Conservation (phyloP, 306 rosid genomes). For the Lathyrus tuberosus region DNA sequence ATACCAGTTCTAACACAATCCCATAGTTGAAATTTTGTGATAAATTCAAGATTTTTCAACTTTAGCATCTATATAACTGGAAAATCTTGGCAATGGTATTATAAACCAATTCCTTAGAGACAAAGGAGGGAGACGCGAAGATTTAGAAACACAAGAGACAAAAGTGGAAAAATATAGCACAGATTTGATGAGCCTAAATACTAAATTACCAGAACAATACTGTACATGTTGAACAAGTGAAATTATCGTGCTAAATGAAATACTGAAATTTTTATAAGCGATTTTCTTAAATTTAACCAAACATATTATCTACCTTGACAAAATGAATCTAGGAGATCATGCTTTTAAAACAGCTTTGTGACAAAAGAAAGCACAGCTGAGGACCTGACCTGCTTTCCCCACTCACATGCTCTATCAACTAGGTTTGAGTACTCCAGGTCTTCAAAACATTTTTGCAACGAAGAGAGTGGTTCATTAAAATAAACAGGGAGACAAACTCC, state of each 20-base stretch:
- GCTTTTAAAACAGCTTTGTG: conserved; percentile 55
- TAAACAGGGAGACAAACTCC: conserved; percentile 99
- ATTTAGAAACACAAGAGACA: conserved; percentile 2
- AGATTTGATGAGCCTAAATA: background rate
- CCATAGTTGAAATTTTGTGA: background rate
- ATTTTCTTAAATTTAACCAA: conserved; percentile 35
- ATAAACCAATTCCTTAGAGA: background rate
- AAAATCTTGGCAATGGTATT: conserved; percentile 3
- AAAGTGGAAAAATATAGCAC: conserved; percentile 15
- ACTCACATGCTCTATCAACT: conserved; percentile 89
- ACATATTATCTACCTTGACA: conserved; percentile 48
- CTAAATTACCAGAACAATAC: background rate
- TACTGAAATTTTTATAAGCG: conserved; percentile 22
- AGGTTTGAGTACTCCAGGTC: conserved; percentile 93
- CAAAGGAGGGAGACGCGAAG: background rate
- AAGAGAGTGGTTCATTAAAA: conserved; percentile 97
- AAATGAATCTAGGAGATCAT: conserved; percentile 48
- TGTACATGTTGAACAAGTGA: conserved; percentile 2
- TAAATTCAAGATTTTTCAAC: background rate
- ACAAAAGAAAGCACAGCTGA: conserved; percentile 51
- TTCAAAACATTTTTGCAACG: conserved; percentile 97
- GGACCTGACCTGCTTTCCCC: conserved; percentile 97
- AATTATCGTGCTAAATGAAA: conserved; percentile 25
- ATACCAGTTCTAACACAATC: no score
- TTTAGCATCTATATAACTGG: background rate